A percentile compares a stretch with the other conserved stretches of the same genome.
Evolutionary conservation across 768 basidiomycete species (phyloP).

Genomic region (Trametes coccinea): DNA sequence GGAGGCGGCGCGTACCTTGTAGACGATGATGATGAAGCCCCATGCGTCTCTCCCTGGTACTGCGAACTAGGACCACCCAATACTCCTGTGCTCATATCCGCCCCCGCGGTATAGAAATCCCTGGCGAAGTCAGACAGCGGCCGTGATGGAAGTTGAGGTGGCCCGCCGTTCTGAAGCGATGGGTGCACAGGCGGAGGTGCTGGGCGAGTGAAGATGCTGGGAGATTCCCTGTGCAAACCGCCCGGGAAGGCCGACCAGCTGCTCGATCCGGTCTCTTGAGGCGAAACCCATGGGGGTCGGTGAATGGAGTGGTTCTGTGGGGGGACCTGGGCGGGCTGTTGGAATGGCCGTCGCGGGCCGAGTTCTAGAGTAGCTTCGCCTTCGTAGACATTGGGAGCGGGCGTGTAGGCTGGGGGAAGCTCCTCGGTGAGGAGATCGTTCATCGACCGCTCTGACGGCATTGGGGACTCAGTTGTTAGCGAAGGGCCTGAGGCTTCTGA

Average conservation of each 20-base stretch:
- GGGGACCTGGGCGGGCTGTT: slow-evolving; percentile 36
- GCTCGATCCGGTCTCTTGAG: slow-evolving; percentile 13
- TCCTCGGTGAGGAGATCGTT: slow-evolving; percentile 45
- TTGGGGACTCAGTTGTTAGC: background rate
- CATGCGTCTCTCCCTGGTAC: slow-evolving; percentile 3
- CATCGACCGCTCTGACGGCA: slow-evolving; percentile 4
- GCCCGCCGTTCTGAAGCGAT: background rate
- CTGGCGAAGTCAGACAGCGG: slow-evolving; percentile 56
- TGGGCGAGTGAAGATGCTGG: background rate
- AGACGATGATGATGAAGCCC: slow-evolving; percentile 14
- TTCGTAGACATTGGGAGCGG: slow-evolving; percentile 47
- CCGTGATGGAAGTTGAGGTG: slow-evolving; percentile 17
- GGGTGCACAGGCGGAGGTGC: slow-evolving; percentile 17
- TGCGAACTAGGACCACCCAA: slow-evolving; percentile 19
- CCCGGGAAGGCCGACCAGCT: slow-evolving; percentile 17
- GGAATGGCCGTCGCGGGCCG: slow-evolving; percentile 66
- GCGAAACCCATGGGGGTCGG: slow-evolving; percentile 13
- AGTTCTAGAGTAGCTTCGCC: slow-evolving; percentile 66
- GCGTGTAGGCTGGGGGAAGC: slow-evolving; percentile 70
- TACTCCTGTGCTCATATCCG: slow-evolving; percentile 22
- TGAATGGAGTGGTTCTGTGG: slow-evolving; percentile 14
- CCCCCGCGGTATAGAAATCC: slow-evolving; percentile 60
- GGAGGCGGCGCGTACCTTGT: slow-evolving; percentile 36
- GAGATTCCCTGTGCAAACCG: background rate
- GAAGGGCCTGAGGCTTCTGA: background rate